phyloP scores from a whole-genome alignment of 306 rosid species.

The Dryas alaskensis region DNA sequence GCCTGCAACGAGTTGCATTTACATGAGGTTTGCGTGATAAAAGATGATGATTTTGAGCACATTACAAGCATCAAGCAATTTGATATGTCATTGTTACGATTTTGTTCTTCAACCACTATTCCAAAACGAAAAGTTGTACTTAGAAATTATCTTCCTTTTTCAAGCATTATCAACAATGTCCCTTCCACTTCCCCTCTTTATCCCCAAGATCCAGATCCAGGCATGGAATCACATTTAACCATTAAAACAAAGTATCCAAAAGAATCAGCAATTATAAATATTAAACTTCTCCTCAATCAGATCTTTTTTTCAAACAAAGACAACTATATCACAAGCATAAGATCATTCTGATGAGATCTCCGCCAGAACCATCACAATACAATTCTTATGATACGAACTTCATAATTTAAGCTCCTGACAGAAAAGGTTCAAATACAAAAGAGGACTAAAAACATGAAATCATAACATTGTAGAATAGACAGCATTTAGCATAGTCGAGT shows the following conservation, averaged over 20 bases:
- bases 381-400: neutral
- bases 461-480: slow-evolving; percentile 2
- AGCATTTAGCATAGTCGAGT: slow-evolving; percentile 13
- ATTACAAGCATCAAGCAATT: neutral
- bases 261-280: neutral
- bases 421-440: slow-evolving; percentile 2
- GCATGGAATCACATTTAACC: neutral
- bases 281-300: neutral
- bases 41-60: slow-evolving; percentile 8
- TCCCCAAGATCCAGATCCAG: neutral
- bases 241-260: slow-evolving; percentile 1
- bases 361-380: neutral
- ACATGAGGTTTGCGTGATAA: slow-evolving; percentile 4
- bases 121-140: neutral
- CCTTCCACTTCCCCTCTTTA: neutral
- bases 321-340: neutral
- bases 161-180: neutral
- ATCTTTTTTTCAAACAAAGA: neutral
- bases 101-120: neutral
- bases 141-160: neutral
- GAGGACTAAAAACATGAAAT: slow-evolving; percentile 19
- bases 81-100: neutral
- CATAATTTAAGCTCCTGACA: neutral
- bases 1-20: slow-evolving; percentile 52
- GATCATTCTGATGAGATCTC: neutral